Evolutionary conservation across 768 basidiomycete genomes (phyloP).

Genomic region (Trametes sanguinea): DNA sequence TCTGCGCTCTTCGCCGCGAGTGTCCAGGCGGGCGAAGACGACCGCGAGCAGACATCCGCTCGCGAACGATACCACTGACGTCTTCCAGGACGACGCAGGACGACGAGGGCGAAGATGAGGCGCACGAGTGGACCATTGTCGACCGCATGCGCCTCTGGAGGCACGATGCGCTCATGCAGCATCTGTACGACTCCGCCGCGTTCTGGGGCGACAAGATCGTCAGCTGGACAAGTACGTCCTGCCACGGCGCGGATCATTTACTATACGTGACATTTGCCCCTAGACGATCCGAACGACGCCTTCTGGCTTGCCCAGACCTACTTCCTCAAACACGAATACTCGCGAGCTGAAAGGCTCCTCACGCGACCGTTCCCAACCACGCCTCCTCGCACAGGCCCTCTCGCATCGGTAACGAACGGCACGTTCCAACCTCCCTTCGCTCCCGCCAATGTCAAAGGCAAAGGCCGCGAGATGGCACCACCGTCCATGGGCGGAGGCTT

Average conservation of each 20-base stretch:
- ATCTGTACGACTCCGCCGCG: slow-evolving; percentile 93
- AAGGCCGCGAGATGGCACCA: slow-evolving; percentile 51
- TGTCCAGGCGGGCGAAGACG: slow-evolving; percentile 56
- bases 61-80: slow-evolving; percentile 74
- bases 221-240: slow-evolving; percentile 83
- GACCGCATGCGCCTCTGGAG: slow-evolving; percentile 97
- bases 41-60: slow-evolving; percentile 61
- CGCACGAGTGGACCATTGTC: slow-evolving; percentile 68
- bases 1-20: slow-evolving; percentile 63
- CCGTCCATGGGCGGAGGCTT: slow-evolving; percentile 4
- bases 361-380: slow-evolving; percentile 79
- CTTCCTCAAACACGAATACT: slow-evolving; percentile 94
- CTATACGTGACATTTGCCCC: not conserved
- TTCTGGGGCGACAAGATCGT: slow-evolving; percentile 99
- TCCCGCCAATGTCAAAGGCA: slow-evolving; percentile 51
- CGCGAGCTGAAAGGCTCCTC: slow-evolving; percentile 88
- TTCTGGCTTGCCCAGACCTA: slow-evolving; percentile 99
- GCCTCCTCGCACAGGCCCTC: slow-evolving; percentile 33
- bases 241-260: no score
- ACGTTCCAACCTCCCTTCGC: slow-evolving; percentile 34
- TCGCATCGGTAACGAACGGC: slow-evolving; percentile 42
- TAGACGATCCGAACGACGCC: slow-evolving; percentile 95
- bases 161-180: slow-evolving; percentile 98
- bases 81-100: slow-evolving; percentile 68
- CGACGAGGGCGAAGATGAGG: slow-evolving; percentile 49